Percentiles rank a stretch among this genome's conserved stretches.
Evolutionary conservation across 2,329 filamentous ascomycete species (phyloP).

Genomic region (Stachybotrys chartarum): DNA sequence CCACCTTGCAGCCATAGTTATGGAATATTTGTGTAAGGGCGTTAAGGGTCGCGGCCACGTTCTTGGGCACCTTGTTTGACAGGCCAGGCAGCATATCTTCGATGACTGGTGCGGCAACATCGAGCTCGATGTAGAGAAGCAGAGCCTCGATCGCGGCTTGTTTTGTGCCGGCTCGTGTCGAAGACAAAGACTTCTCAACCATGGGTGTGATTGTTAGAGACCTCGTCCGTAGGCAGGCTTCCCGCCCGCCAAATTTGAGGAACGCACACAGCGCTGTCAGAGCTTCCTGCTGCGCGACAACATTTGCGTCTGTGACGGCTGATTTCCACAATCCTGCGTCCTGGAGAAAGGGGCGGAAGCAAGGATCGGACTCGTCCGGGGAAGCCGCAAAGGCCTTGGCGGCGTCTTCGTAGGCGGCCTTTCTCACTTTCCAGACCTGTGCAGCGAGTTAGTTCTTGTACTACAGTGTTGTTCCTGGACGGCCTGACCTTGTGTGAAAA

Average conservation of each 20-base stretch:
- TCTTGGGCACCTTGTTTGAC: slow-evolving; percentile 85
- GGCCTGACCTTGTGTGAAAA: slow-evolving; percentile 69
- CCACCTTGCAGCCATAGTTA: slow-evolving; percentile 88
- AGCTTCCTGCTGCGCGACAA: slow-evolving; percentile 92
- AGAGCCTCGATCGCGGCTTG: slow-evolving; percentile 79
- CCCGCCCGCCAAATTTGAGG: slow-evolving; percentile 79
- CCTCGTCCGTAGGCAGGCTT: slow-evolving; percentile 73
- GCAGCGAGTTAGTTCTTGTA: slow-evolving; percentile 1
- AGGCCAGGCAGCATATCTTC: slow-evolving; percentile 83
- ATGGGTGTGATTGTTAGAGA: slow-evolving; percentile 68
- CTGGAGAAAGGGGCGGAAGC: slow-evolving; percentile 79
- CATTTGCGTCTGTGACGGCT: slow-evolving; percentile 89
- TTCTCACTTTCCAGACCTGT: slow-evolving; percentile 92
- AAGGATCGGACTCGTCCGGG: slow-evolving; percentile 76
- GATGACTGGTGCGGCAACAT: slow-evolving; percentile 75
- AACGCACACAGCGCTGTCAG: slow-evolving; percentile 84
- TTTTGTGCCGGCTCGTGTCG: slow-evolving; percentile 83
- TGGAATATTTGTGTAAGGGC: slow-evolving; percentile 81
- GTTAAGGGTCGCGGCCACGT: slow-evolving; percentile 64
- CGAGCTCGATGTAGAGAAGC: slow-evolving; percentile 82
- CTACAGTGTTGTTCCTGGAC: background rate
- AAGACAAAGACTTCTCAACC: slow-evolving; percentile 84
- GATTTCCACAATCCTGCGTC: slow-evolving; percentile 86
- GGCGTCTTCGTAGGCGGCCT: slow-evolving; percentile 89
- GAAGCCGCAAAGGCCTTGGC: slow-evolving; percentile 79